phyloP scores from a whole-genome alignment of 805 yeast genomes.

The Cyberlindnera xylosilytica region DNA sequence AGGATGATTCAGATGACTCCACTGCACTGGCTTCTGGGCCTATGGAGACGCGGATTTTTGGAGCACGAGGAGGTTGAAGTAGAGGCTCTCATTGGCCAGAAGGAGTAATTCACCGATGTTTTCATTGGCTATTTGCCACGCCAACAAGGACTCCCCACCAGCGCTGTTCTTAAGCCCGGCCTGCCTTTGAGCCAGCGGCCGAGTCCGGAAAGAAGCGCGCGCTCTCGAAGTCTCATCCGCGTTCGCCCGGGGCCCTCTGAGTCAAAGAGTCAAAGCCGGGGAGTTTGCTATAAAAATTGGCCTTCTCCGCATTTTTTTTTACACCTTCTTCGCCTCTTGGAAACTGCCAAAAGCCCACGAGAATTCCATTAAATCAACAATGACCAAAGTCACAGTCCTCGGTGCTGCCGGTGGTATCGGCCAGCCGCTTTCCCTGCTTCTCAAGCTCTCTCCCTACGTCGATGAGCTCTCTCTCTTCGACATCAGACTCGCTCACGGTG shows the following conservation, averaged over 20 bases:
- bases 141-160: no score
- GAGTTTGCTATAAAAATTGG: neutral
- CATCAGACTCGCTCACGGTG: conserved; percentile 82
- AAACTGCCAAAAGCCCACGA: neutral
- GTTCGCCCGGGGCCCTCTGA: conserved; percentile 2
- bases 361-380: conserved; percentile 3
- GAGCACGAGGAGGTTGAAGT: no score
- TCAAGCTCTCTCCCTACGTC: conserved; percentile 61
- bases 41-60: no score
- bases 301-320: neutral
- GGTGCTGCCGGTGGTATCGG: conserved; percentile 98
- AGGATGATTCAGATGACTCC: neutral
- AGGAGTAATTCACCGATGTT: neutral
- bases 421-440: conserved; percentile 80
- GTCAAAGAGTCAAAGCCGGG: neutral
- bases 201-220: no score
- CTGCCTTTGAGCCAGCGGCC: no score
- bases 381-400: conserved; percentile 70
- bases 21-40: no score
- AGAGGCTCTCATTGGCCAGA: neutral
- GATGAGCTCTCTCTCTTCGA: conserved; percentile 75
- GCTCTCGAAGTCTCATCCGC: conserved; percentile 3
- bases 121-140: no score
- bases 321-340: neutral
- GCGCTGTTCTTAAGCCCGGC: no score